Evolutionary conservation across 2,329 filamentous ascomycete species (phyloP).

Genomic region (Juglanconis oblonga): DNA sequence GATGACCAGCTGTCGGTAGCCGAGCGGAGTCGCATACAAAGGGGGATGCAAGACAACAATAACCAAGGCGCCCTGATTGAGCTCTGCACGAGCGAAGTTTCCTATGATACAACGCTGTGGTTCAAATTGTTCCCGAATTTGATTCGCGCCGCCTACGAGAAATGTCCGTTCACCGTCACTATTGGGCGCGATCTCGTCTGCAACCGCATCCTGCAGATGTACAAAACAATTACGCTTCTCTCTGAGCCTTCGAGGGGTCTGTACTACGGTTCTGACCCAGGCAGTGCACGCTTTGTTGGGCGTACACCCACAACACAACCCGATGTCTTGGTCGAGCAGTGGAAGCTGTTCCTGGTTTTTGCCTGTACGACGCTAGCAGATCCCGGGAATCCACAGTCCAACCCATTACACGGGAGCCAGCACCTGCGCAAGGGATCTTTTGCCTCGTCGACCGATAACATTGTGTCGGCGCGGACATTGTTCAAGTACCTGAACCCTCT

Average conservation of each 20-base stretch:
- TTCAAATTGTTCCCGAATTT: constrained; percentile 97
- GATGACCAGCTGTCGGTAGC: constrained; percentile 88
- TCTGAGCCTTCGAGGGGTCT: constrained; percentile 69
- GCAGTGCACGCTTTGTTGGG: constrained; percentile 48
- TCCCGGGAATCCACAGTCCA: constrained; percentile 63
- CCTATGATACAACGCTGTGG: constrained; percentile 93
- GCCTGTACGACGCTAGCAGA: constrained; percentile 93
- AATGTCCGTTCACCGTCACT: constrained; percentile 86
- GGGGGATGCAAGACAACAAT: constrained; percentile 81
- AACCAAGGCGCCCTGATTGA: constrained; percentile 85
- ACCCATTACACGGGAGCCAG: constrained; percentile 57
- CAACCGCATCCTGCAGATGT: constrained; percentile 89
- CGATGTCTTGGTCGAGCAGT: constrained; percentile 90
- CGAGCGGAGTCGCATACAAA: constrained; percentile 86
- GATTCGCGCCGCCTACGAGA: constrained; percentile 84
- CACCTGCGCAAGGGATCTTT: constrained; percentile 82
- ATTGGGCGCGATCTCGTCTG: constrained; percentile 90
- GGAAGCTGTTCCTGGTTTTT: constrained; percentile 96
- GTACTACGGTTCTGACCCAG: constrained; percentile 59
- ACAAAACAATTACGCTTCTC: constrained; percentile 74
- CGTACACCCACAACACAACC: constrained; percentile 70
- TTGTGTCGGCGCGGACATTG: constrained; percentile 81
- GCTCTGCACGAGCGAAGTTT: constrained; percentile 90
- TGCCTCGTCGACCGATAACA: constrained; percentile 65
- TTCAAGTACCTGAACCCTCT: constrained; percentile 92